Evolutionary conservation across 169 alveolate genomes (phyloP), one percentile per base, ranked within the genome.

Genomic region (Eimeria maxima): DNA sequence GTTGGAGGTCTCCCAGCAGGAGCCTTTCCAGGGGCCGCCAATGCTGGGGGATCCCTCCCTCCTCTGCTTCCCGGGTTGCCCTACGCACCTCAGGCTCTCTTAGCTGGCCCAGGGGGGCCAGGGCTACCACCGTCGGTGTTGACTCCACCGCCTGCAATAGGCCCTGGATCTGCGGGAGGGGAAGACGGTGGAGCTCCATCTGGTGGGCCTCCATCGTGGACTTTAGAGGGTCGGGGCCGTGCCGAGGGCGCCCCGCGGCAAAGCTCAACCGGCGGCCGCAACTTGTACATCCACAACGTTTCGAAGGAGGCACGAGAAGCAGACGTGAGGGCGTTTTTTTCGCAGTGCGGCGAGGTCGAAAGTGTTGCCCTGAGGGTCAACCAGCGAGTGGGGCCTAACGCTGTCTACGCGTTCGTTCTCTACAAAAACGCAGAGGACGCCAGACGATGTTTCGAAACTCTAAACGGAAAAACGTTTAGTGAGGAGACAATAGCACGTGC

Each of bases 201-300:
- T 20, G 81, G 93, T 20, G 78, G 81, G 18, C 53, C 63, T 33
- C 93, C 93, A 8, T 87, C 93, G 16, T 87, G 93, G 93, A 87
- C 93, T 57, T 65, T 87, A 47, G 93, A 87, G 44, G 93, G 93
- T 44, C 81, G 93, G 63, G 93, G 93, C 24, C 93, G 93, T 53
- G 57, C 63, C 0, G 93, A 87, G 71, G 93, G 83, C 1, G 38
- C 93, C 81, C 93, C 93, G 8, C 93, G 93, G 42, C 93, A 87
- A 69, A 80, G 95, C 16, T 33, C 73, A 33, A 71, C 71, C 29
- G 91, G 95, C 50, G 95, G 91, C 83, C 83, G 96, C 53, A 93
- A 93, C 20, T 63, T 93, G 88, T 93, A 93, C 93, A 93, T 93
- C 74, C 96, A 93, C 76, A 93, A 93, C 93, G 96, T 93, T 27